Conservation (phyloP, 805 yeast genomes). For the Zygotorulaspora chibaensis region DNA sequence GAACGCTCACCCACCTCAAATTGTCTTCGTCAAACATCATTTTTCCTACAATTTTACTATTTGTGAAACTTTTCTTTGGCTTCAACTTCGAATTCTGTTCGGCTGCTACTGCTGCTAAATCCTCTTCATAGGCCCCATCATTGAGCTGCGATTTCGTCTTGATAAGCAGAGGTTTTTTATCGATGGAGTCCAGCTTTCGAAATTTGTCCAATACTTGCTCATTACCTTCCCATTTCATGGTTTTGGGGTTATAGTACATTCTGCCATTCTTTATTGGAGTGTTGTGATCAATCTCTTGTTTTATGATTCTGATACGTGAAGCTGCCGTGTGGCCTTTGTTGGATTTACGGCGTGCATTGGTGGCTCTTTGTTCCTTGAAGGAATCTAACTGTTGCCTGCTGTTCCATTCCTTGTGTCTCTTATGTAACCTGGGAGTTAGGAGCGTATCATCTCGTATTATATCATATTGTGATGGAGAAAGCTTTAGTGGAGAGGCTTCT, state of each 20-base stretch:
- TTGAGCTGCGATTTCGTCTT: constrained; percentile 11
- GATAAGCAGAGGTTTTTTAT: constrained; percentile 25
- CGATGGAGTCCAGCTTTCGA: constrained; percentile 20
- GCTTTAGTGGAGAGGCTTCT: constrained; percentile 15
- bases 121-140: not conserved
- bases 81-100: constrained; percentile 1
- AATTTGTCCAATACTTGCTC: constrained; percentile 27
- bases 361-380: constrained; percentile 21
- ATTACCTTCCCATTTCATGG: constrained; percentile 33
- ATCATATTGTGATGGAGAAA: constrained; percentile 29
- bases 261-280: constrained; percentile 32
- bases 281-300: constrained; percentile 34
- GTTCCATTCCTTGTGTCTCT: constrained; percentile 23
- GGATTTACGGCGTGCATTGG: constrained; percentile 9
- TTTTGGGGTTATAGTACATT: constrained; percentile 31
- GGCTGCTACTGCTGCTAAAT: not conserved
- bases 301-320: constrained; percentile 29
- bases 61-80: constrained; percentile 8
- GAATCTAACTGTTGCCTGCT: constrained; percentile 17
- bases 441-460: constrained; percentile 26
- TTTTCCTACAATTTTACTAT: constrained; percentile 29
- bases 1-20: constrained; percentile 32
- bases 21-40: constrained; percentile 35
- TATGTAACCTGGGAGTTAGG: constrained; percentile 29
- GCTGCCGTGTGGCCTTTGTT: constrained; percentile 4